A percentile compares a stretch with the other conserved stretches of the same genome.
Evolutionary conservation across 306 rosid genomes (phyloP).

Genomic region (Parietaria judaica): DNA sequence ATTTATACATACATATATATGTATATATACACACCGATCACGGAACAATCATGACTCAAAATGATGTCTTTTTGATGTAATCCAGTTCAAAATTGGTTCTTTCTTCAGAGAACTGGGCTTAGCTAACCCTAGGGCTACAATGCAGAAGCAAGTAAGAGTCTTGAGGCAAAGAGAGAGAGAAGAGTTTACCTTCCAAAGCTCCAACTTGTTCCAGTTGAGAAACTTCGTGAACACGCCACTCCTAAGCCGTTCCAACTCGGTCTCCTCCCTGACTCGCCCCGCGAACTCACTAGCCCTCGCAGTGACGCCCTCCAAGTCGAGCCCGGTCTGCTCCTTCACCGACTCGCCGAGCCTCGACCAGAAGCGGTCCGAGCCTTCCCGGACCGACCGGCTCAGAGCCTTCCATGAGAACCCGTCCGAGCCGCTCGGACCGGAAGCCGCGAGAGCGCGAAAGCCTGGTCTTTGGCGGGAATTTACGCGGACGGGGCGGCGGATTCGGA

Average conservation of each 20-base stretch:
- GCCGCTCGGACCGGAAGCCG: slow-evolving; percentile 42
- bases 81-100: too few species aligned
- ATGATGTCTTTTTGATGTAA: too few species aligned
- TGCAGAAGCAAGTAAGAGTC: slow-evolving; percentile 12
- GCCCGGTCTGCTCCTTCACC: slow-evolving; percentile 68
- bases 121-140: not conserved
- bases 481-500: slow-evolving; percentile 22
- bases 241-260: slow-evolving; percentile 45
- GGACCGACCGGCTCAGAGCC: slow-evolving; percentile 34
- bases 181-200: slow-evolving; percentile 67
- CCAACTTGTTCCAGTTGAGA: slow-evolving; percentile 66
- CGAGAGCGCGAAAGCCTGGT: slow-evolving; percentile 45
- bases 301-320: slow-evolving; percentile 47
- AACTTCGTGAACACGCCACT: slow-evolving; percentile 41
- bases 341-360: slow-evolving; percentile 53
- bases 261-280: slow-evolving; percentile 27
- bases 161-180: not conserved
- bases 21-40: too few species aligned
- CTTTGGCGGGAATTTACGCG: slow-evolving; percentile 24
- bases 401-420: slow-evolving; percentile 48
- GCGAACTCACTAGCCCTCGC: slow-evolving; percentile 36
- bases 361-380: slow-evolving; percentile 58
- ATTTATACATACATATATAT: too few species aligned
- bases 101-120: too few species aligned
- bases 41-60: too few species aligned